phyloP scores from a whole-genome alignment of 2,329 filamentous ascomycete genomes.

The Penicillium sp. region DNA sequence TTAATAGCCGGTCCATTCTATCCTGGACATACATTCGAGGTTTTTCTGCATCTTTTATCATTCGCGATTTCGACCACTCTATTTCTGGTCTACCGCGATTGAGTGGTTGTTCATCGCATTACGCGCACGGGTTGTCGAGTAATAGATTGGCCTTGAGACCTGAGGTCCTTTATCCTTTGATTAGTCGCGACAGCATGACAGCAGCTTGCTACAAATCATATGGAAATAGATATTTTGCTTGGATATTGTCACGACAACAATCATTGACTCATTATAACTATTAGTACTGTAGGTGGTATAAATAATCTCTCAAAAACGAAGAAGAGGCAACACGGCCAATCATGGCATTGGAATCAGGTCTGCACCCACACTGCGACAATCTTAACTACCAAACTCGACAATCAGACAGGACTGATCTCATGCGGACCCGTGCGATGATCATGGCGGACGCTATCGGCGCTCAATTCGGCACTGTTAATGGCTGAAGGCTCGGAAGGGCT shows the following conservation, averaged over 20 bases:
- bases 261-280: not conserved
- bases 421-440: not conserved
- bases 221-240: constrained; percentile 4
- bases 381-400: not conserved
- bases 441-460: constrained; percentile 4
- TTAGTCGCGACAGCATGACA: not conserved
- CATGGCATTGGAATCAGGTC: not conserved
- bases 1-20: constrained; percentile 5
- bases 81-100: constrained; percentile 5
- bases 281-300: constrained; percentile 1
- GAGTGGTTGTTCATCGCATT: not conserved
- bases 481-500: constrained; percentile 10
- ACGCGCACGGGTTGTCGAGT: constrained; percentile 10
- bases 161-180: constrained; percentile 1
- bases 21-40: constrained; percentile 18
- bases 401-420: not conserved
- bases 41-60: not conserved
- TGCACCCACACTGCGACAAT: too few relatives aligned
- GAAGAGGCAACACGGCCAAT: not conserved
- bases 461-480: constrained; percentile 11
- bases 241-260: not conserved
- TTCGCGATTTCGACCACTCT: not conserved
- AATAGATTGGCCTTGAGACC: constrained; percentile 24
- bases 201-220: not conserved
- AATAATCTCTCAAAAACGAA: not conserved